These are phyloP conservation scores for Colletotrichum phormii DNA, from an alignment of 2,329 filamentous ascomycete species.

Conservation along the genomic window DNA sequence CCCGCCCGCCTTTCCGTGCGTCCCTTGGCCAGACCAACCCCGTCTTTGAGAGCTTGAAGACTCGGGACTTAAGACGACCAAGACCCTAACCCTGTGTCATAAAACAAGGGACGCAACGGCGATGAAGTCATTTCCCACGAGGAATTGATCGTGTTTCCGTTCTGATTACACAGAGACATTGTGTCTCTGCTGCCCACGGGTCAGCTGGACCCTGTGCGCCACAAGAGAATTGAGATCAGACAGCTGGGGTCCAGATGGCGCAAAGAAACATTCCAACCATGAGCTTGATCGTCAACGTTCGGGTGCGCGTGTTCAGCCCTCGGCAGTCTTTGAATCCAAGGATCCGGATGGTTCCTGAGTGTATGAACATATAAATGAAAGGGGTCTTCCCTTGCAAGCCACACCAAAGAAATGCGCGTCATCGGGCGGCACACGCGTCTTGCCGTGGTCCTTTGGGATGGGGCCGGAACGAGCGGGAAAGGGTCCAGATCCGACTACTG, in stretches of 20 bases:
- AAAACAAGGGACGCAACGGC: background rate
- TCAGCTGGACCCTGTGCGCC: background rate
- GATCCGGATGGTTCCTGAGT: background rate
- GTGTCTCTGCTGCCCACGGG: background rate
- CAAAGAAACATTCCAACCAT: background rate
- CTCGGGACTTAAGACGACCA: background rate
- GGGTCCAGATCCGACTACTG: background rate
- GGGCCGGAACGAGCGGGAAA: background rate
- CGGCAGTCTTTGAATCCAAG: background rate
- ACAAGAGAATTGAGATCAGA: background rate
- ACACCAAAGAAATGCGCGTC: background rate
- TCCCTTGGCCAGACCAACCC: too few relatives aligned
- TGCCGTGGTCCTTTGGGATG: background rate
- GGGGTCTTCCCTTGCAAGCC: background rate
- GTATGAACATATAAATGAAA: background rate
- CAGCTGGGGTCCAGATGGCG: background rate
- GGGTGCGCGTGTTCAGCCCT: background rate
- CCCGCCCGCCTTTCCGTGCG: too few relatives aligned
- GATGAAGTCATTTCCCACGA: background rate
- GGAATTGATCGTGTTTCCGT: background rate
- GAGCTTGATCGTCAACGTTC: background rate
- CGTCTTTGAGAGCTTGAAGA: too few relatives aligned
- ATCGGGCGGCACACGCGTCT: background rate
- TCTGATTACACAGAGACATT: background rate
- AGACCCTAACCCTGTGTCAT: background rate